Conservation (phyloP, 805 yeast genomes). For the Candida patagonica region DNA sequence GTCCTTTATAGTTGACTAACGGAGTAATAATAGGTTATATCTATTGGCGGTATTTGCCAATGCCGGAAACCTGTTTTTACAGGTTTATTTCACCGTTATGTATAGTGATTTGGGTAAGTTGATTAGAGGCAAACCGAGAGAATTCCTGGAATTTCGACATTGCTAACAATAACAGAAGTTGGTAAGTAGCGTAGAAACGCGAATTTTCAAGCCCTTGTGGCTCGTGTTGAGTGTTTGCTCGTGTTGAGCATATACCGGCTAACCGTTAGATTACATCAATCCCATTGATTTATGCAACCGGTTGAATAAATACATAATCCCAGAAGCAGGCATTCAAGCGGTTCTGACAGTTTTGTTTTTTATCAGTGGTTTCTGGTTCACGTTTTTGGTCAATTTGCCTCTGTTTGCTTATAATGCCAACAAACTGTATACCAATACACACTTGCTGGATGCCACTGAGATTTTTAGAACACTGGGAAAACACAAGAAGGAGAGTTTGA, state of each 20-base stretch:
- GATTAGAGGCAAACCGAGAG: too few species aligned
- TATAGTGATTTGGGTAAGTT: slow-evolving; percentile 71
- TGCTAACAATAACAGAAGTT: slow-evolving; percentile 7
- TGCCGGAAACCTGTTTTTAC: slow-evolving; percentile 80
- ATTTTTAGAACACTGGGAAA: slow-evolving; percentile 86
- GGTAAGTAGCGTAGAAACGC: slow-evolving; percentile 6
- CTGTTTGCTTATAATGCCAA: slow-evolving; percentile 74
- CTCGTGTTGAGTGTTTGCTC: not conserved
- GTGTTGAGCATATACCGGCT: not conserved
- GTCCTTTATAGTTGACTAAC: not conserved
- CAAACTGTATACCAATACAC: slow-evolving; percentile 70
- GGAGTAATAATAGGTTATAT: slow-evolving; percentile 32
- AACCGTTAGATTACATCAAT: slow-evolving; percentile 88
- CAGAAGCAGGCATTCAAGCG: slow-evolving; percentile 76
- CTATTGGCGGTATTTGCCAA: slow-evolving; percentile 63
- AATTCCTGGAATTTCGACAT: not conserved
- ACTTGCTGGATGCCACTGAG: slow-evolving; percentile 92
- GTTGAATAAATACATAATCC: slow-evolving; percentile 74
- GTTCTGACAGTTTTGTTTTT: slow-evolving; percentile 60
- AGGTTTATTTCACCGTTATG: slow-evolving; percentile 92
- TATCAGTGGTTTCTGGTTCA: slow-evolving; percentile 87
- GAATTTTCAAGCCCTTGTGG: not conserved
- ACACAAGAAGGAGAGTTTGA: slow-evolving; percentile 86
- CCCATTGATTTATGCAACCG: slow-evolving; percentile 94
- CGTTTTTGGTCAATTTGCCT: slow-evolving; percentile 75